Evolutionary conservation across 805 yeast species (phyloP).

Genomic region (Blastobotrys chiropterorum): DNA sequence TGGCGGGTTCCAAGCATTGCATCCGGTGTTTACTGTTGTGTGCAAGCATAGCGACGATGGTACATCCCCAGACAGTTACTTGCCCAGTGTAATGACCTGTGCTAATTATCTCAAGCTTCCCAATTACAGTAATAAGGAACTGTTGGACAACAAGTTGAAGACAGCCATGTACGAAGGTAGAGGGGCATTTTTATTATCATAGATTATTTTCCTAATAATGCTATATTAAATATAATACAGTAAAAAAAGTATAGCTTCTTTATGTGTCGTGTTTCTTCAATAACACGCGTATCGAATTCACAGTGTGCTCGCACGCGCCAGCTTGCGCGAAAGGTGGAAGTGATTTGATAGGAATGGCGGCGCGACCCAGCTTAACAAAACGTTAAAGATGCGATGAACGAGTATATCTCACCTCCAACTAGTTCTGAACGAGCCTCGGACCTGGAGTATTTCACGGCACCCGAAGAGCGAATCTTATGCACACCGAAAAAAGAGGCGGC

Average conservation of each 20-base stretch:
- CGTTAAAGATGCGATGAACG: not conserved
- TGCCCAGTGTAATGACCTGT: constrained; percentile 98
- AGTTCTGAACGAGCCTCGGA: not conserved
- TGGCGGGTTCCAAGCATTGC: constrained; percentile 82
- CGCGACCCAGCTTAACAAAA: too few species aligned
- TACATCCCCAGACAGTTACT: constrained; percentile 61
- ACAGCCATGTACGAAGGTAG: constrained; percentile 86
- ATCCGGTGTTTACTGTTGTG: constrained; percentile 84
- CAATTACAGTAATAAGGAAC: constrained; percentile 56
- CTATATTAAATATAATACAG: not conserved
- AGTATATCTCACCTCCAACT: not conserved
- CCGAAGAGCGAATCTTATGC: not conserved
- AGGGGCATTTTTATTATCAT: constrained; percentile 78
- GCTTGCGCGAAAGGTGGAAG: too few species aligned
- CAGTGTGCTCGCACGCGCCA: too few species aligned
- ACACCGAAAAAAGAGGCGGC: not conserved
- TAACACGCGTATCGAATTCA: too few species aligned
- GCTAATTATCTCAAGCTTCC: constrained; percentile 92
- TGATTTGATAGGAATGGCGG: too few species aligned
- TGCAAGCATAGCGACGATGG: constrained; percentile 62
- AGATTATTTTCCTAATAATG: constrained; percentile 7
- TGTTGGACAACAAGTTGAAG: constrained; percentile 51
- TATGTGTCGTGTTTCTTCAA: too few species aligned
- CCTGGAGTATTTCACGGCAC: not conserved
- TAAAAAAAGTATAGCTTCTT: not conserved